Evolutionary conservation across 163 green algal species (phyloP).

Genomic region (Volvox carteri): DNA sequence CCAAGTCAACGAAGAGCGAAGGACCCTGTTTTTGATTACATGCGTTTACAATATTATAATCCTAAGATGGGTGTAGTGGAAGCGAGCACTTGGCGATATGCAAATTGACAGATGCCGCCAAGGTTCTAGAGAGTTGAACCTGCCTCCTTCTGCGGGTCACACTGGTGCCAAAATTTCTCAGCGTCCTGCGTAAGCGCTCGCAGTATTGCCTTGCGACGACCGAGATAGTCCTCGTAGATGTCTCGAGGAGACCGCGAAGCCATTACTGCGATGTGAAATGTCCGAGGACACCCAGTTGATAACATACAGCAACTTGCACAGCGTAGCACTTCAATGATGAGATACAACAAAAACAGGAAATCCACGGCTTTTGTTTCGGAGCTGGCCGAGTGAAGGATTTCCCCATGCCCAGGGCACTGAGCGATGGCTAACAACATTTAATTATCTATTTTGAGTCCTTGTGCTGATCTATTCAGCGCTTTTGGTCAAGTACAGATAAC

Average conservation of each 20-base stretch:
- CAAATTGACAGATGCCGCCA: slow-evolving; percentile 21
- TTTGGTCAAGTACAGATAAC: too few species aligned
- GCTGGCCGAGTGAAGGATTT: too few species aligned
- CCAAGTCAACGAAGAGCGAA: slow-evolving; percentile 7
- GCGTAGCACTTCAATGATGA: background rate
- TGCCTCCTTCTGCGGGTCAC: slow-evolving; percentile 83
- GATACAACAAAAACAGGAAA: background rate
- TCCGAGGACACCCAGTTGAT: background rate
- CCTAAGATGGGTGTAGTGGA: too few species aligned
- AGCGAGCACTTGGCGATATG: too few species aligned
- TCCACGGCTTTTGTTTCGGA: background rate
- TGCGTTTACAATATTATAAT: too few species aligned
- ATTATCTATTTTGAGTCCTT: too few species aligned
- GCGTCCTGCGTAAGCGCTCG: slow-evolving; percentile 55
- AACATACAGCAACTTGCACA: background rate
- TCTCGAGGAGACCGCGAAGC: slow-evolving; percentile 31
- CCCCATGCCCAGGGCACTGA: too few species aligned
- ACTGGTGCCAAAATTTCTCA: slow-evolving; percentile 80
- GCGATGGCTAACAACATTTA: too few species aligned
- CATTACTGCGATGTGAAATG: background rate
- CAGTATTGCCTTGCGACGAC: slow-evolving; percentile 38
- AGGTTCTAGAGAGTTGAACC: background rate
- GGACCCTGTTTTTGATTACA: too few species aligned
- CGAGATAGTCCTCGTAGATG: slow-evolving; percentile 48
- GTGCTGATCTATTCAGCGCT: too few species aligned